These are phyloP conservation scores for Craterostigma plantagineum DNA, from an alignment of 257 asterid species.

Conservation along the genomic window DNA sequence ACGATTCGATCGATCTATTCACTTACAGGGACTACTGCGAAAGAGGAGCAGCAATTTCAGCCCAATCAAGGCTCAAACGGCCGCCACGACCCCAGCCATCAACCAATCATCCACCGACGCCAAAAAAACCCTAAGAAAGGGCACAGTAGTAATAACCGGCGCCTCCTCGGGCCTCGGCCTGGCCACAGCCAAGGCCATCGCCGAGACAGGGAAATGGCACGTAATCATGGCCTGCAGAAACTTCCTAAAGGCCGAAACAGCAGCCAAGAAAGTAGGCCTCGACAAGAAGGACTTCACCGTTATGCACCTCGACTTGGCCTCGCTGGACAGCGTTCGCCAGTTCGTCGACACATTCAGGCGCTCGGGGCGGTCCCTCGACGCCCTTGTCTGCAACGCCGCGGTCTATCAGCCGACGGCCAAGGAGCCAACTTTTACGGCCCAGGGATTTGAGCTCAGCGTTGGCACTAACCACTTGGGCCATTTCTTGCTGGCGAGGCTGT, in stretches of 20 bases:
- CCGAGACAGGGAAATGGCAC: conserved; percentile 81
- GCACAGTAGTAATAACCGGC: conserved; percentile 57
- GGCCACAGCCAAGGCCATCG: conserved; percentile 71
- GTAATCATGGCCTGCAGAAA: conserved; percentile 87
- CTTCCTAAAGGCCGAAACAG: conserved; percentile 68
- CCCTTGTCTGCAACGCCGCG: conserved; percentile 81
- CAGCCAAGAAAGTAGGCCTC: conserved; percentile 66
- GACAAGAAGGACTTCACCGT: conserved; percentile 52
- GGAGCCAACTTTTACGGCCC: conserved; percentile 69
- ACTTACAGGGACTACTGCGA: conserved; percentile 17
- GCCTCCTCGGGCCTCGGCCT: conserved; percentile 85
- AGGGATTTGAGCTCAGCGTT: conserved; percentile 84
- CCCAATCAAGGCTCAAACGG: conserved; percentile 33
- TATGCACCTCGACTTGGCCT: conserved; percentile 75
- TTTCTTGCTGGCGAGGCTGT: conserved; percentile 68
- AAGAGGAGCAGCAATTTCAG: conserved; percentile 14
- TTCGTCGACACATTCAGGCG: conserved; percentile 54
- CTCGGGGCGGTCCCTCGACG: conserved; percentile 49
- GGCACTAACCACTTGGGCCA: conserved; percentile 88
- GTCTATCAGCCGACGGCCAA: conserved; percentile 71
- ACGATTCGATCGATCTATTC: no score
- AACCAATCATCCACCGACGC: conserved; percentile 14
- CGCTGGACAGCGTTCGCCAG: conserved; percentile 77
- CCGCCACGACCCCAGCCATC: conserved; percentile 35
- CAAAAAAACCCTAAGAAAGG: conserved; percentile 61